Percentiles rank a stretch among this genome's conserved stretches.
These are phyloP conservation scores for Fonticula alba DNA, from an alignment of 78 protist genomes.

Conservation along the genomic window DNA sequence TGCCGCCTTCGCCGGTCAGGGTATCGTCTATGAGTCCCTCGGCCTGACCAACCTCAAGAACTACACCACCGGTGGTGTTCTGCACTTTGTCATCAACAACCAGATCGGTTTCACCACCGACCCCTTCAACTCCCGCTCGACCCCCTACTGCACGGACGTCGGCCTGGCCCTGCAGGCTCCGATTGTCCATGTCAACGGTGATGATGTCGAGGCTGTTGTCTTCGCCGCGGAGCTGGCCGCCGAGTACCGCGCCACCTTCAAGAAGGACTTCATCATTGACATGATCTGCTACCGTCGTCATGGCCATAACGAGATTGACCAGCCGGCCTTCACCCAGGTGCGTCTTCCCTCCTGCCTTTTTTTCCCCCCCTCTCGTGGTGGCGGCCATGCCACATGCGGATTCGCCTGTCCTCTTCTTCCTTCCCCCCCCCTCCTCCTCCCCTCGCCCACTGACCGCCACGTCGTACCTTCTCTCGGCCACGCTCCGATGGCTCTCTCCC, in stretches of 20 bases:
- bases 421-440: background rate
- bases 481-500: too few species aligned
- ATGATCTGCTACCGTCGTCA: slow-evolving; percentile 69
- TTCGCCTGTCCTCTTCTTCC: background rate
- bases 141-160: slow-evolving; percentile 77
- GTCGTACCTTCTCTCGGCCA: background rate
- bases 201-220: slow-evolving; percentile 64
- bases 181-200: slow-evolving; percentile 94
- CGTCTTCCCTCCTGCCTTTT: too few species aligned
- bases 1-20: slow-evolving; percentile 89
- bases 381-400: background rate
- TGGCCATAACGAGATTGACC: slow-evolving; percentile 91
- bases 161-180: slow-evolving; percentile 69
- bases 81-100: slow-evolving; percentile 86
- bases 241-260: slow-evolving; percentile 49
- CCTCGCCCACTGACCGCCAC: too few species aligned
- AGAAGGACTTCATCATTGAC: slow-evolving; percentile 69
- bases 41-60: slow-evolving; percentile 36
- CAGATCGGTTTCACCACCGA: slow-evolving; percentile 96
- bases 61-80: slow-evolving; percentile 81
- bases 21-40: slow-evolving; percentile 66
- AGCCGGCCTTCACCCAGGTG: slow-evolving; percentile 84
- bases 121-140: slow-evolving; percentile 51
- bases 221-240: slow-evolving; percentile 28
- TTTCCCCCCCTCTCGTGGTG: background rate